Conservation (phyloP, 495 filamentous ascomycete genomes). For the Zalerion maritima region DNA sequence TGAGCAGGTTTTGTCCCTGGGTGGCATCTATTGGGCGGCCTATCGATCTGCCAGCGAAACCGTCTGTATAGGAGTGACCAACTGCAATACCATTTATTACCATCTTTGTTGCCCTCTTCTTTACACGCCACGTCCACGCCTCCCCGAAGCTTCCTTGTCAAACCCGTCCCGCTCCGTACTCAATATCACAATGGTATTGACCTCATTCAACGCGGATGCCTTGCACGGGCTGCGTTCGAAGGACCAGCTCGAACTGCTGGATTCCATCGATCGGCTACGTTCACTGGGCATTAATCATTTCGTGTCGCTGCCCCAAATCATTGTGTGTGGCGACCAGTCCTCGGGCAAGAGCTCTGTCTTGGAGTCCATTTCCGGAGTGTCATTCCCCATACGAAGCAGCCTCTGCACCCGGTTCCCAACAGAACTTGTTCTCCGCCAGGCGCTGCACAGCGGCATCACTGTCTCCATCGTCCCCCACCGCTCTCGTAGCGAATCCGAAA, state of each 20-base stretch:
- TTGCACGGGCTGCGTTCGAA: slow-evolving; percentile 7
- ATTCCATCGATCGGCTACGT: slow-evolving; percentile 40
- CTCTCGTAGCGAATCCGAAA: slow-evolving; percentile 13
- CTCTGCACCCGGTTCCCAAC: slow-evolving; percentile 42
- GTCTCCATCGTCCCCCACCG: slow-evolving; percentile 26
- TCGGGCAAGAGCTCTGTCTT: slow-evolving; percentile 54
- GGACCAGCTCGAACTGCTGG: slow-evolving; percentile 35
- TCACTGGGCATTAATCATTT: slow-evolving; percentile 36
- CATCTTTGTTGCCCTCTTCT: too few relatives aligned
- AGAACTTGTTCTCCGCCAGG: slow-evolving; percentile 37
- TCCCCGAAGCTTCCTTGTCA: too few relatives aligned
- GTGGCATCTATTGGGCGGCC: too few relatives aligned
- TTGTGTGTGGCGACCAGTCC: slow-evolving; percentile 51
- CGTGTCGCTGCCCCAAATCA: slow-evolving; percentile 44
- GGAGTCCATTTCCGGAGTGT: slow-evolving; percentile 48
- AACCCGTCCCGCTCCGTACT: too few relatives aligned
- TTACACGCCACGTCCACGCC: too few relatives aligned
- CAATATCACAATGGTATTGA: too few relatives aligned
- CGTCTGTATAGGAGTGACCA: too few relatives aligned
- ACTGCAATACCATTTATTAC: too few relatives aligned
- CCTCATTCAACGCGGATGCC: slow-evolving; percentile 6
- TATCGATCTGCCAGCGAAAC: too few relatives aligned
- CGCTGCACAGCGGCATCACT: slow-evolving; percentile 10
- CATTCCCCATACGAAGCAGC: slow-evolving; percentile 37
- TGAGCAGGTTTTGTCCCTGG: too few relatives aligned